A percentile compares a stretch with the other conserved stretches of the same genome.
Evolutionary conservation across 495 filamentous ascomycete genomes (phyloP).

Genomic region (Diplogelasinospora grovesii): DNA sequence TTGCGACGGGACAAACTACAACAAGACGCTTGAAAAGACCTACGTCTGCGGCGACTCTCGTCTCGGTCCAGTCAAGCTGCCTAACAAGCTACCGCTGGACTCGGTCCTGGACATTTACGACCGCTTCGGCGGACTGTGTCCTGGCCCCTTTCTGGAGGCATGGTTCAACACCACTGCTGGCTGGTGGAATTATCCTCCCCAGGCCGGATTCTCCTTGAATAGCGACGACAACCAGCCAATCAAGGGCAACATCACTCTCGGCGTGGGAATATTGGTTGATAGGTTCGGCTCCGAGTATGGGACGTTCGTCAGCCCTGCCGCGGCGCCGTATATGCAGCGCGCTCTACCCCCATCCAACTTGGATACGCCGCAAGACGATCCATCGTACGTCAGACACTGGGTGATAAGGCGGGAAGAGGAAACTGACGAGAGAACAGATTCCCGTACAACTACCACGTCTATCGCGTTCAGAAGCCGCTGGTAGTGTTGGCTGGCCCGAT

Average conservation of each 20-base stretch:
- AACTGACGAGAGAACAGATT: constrained; percentile 18
- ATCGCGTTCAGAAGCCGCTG: constrained; percentile 40
- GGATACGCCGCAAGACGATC: constrained; percentile 28
- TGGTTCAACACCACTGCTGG: constrained; percentile 34
- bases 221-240: constrained; percentile 27
- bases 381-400: constrained; percentile 17
- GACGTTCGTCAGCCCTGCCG: constrained; percentile 39
- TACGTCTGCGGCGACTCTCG: constrained; percentile 49
- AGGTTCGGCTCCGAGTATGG: constrained; percentile 47
- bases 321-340: constrained; percentile 46
- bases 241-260: constrained; percentile 38
- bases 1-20: constrained; percentile 36
- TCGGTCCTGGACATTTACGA: constrained; percentile 33
- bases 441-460: constrained; percentile 52
- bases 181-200: constrained; percentile 35
- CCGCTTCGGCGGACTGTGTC: constrained; percentile 43
- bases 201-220: constrained; percentile 38
- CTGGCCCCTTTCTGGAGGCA: constrained; percentile 39
- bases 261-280: constrained; percentile 43
- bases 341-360: constrained; percentile 48
- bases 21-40: constrained; percentile 11
- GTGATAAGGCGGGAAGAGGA: background rate
- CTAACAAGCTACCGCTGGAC: constrained; percentile 29
- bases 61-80: constrained; percentile 42
- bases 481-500: constrained; percentile 43